Evolutionary conservation across 768 basidiomycete genomes (phyloP).

Genomic region (Xerocomellus amylosporus): DNA sequence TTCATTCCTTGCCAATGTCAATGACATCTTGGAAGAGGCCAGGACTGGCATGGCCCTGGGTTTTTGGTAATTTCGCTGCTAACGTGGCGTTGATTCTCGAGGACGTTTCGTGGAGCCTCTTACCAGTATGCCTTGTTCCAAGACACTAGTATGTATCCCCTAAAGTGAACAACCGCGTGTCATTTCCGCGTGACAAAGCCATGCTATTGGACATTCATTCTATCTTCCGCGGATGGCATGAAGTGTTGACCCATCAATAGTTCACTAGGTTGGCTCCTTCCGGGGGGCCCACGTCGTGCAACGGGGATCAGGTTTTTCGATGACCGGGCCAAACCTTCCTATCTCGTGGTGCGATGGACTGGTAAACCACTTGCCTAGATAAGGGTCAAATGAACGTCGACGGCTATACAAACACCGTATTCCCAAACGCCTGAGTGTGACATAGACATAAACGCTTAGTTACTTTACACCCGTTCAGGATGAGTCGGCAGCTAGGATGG

Average conservation of each 20-base stretch:
- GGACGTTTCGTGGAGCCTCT: not conserved
- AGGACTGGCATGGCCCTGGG: not conserved
- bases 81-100: not conserved
- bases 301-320: constrained; percentile 7
- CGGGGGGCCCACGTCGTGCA: constrained; percentile 2
- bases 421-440: constrained; percentile 6
- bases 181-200: constrained; percentile 12
- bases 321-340: constrained; percentile 9
- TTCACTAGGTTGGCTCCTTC: not conserved
- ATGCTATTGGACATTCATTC: not conserved
- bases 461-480: not conserved
- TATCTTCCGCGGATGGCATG: constrained; percentile 3
- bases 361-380: constrained; percentile 8
- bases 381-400: not conserved
- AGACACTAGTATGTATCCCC: not conserved
- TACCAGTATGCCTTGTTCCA: not conserved
- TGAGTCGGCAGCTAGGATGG: not conserved
- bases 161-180: not conserved
- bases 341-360: constrained; percentile 4
- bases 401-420: not conserved
- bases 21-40: not conserved
- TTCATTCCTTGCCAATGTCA: not conserved
- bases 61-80: not conserved
- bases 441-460: constrained; percentile 4
- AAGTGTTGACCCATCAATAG: constrained; percentile 4